Evolutionary conservation across 1,139 yeast species (phyloP).

Genomic region (Geotrichum fermentans): DNA sequence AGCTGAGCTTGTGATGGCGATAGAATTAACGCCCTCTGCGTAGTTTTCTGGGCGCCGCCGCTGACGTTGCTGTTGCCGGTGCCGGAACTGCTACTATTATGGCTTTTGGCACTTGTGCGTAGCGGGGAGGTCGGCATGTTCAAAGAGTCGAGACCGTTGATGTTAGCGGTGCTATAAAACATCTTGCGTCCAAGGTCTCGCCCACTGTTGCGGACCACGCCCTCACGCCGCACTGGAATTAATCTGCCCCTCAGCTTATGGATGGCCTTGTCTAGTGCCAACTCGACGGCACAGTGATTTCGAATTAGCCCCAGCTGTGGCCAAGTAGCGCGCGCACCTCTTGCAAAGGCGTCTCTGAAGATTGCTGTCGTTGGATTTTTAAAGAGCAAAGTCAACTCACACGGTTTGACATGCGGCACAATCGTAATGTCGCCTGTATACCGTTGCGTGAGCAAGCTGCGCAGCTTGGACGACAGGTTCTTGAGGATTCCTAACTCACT

Average conservation of each 20-base stretch:
- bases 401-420: constrained; percentile 61
- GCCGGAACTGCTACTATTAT: neutral
- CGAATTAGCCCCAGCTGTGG: constrained; percentile 77
- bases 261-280: constrained; percentile 78
- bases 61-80: neutral
- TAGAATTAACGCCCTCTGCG: neutral
- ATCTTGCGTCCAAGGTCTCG: constrained; percentile 13
- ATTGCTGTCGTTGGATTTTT: constrained; percentile 78
- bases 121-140: neutral
- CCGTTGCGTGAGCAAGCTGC: constrained; percentile 74
- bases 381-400: constrained; percentile 60
- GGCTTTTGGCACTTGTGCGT: neutral
- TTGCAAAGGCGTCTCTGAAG: constrained; percentile 59
- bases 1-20: neutral
- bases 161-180: constrained; percentile 18
- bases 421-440: constrained; percentile 94
- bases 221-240: constrained; percentile 37
- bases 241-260: constrained; percentile 61
- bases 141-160: constrained; percentile 3
- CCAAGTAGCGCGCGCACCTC: constrained; percentile 94
- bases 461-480: constrained; percentile 64
- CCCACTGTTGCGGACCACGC: neutral
- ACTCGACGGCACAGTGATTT: constrained; percentile 86
- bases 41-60: neutral
- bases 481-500: constrained; percentile 73